Percentiles rank a stretch among this genome's conserved stretches.
Conservation (phyloP, 305 asterid genomes). For the Fraxinus sp. region DNA sequence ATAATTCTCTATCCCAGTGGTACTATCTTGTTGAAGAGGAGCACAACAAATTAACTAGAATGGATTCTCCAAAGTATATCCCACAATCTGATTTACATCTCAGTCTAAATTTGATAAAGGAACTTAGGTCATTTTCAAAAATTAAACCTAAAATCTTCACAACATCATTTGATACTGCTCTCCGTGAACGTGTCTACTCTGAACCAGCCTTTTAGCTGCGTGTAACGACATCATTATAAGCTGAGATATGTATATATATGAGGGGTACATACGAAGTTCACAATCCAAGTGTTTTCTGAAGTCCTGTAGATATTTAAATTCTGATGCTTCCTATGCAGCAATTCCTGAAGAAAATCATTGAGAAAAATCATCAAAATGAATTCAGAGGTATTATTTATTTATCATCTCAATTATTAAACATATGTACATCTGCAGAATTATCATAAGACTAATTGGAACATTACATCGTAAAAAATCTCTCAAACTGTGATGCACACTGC, state of each 20-base stretch:
- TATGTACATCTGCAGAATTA: background rate
- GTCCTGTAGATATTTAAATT: constrained; percentile 35
- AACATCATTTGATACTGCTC: constrained; percentile 39
- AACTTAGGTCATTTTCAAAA: constrained; percentile 45
- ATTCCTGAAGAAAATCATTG: constrained; percentile 46
- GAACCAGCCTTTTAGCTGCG: constrained; percentile 50
- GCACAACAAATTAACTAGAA: constrained; percentile 41
- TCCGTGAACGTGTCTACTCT: constrained; percentile 30
- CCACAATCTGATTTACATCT: constrained; percentile 60
- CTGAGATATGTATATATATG: constrained; percentile 40
- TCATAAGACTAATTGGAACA: background rate
- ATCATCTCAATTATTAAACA: background rate
- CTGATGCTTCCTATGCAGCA: constrained; percentile 52
- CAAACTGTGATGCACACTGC: background rate
- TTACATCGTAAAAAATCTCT: background rate
- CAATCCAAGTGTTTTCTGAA: constrained; percentile 36
- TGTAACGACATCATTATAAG: constrained; percentile 37
- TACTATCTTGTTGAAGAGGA: constrained; percentile 47
- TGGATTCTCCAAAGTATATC: constrained; percentile 49
- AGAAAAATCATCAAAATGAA: background rate
- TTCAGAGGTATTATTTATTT: background rate
- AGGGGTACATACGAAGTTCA: constrained; percentile 41
- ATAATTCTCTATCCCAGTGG: constrained; percentile 47
- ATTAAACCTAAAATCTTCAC: constrained; percentile 46
- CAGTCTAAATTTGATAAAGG: constrained; percentile 42